phyloP scores from a whole-genome alignment of 2,329 filamentous ascomycete genomes.

The Aspergillus alliaceus region DNA sequence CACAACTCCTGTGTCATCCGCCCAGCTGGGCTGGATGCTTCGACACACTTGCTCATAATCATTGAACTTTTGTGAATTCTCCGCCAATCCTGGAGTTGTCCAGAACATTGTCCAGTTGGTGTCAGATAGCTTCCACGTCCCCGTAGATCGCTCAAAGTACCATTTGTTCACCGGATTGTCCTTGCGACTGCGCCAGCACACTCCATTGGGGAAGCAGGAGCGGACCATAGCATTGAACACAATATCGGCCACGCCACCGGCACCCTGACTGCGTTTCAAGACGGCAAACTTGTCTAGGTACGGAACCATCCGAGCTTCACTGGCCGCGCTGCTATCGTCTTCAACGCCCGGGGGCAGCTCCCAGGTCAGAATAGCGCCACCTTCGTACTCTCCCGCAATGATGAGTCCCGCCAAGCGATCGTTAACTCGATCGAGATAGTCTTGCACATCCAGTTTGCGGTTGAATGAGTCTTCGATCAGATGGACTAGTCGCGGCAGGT shows the following conservation, averaged over 20 bases:
- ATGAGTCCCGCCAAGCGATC: conserved; percentile 85
- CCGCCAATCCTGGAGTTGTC: conserved; percentile 71
- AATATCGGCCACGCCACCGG: conserved; percentile 89
- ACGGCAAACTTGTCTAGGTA: conserved; percentile 99
- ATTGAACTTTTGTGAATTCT: conserved; percentile 54
- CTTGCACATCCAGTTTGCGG: conserved; percentile 75
- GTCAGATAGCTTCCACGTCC: conserved; percentile 77
- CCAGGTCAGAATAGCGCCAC: conserved; percentile 93
- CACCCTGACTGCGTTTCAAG: conserved; percentile 81
- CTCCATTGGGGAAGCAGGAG: conserved; percentile 80
- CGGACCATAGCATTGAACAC: conserved; percentile 96
- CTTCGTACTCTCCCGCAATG: conserved; percentile 94
- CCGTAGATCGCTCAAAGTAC: conserved; percentile 91
- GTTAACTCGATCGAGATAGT: conserved; percentile 80
- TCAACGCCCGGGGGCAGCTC: conserved; percentile 67
- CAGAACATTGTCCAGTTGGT: conserved; percentile 98
- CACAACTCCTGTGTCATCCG: conserved; percentile 48
- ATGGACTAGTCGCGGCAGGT: conserved; percentile 77
- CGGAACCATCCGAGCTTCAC: conserved; percentile 69
- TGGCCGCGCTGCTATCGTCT: conserved; percentile 54
- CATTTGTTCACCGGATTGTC: conserved; percentile 98
- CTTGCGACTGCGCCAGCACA: conserved; percentile 88
- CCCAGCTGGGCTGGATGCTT: conserved; percentile 53
- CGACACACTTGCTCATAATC: conserved; percentile 79
- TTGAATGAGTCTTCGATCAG: conserved; percentile 94